These are phyloP conservation scores for Oenanthe javanica DNA, from an alignment of 140 eudicot genomes.

Conservation along the genomic window DNA sequence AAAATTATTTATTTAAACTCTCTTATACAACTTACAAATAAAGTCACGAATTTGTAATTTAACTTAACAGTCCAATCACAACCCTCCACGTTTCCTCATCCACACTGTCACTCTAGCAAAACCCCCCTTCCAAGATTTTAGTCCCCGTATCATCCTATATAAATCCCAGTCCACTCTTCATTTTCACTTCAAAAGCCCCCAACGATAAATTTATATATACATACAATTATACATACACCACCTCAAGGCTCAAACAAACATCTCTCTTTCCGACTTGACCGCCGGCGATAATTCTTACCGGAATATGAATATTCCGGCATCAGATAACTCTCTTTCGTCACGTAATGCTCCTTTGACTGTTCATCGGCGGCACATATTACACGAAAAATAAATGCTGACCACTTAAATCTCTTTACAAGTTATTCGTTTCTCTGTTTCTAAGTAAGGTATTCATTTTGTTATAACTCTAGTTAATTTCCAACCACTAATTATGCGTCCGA, in stretches of 20 bases:
- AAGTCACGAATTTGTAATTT: no score
- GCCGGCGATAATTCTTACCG: background rate
- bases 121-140: background rate
- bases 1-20: no score
- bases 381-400: slow-evolving; percentile 11
- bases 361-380: slow-evolving; percentile 8
- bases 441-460: background rate
- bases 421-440: background rate
- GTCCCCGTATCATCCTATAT: background rate
- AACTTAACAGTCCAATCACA: no score
- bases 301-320: slow-evolving; percentile 13
- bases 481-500: slow-evolving; percentile 43
- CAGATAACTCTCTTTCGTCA: background rate
- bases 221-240: background rate
- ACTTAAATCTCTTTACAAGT: background rate
- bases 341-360: slow-evolving; percentile 7
- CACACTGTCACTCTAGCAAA: background rate
- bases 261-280: background rate
- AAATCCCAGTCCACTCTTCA: slow-evolving; percentile 5
- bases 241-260: background rate
- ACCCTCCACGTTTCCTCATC: no score
- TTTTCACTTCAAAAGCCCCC: slow-evolving; percentile 6
- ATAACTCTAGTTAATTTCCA: background rate
- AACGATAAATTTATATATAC: background rate
- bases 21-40: no score